Conservation (phyloP, 192 early-diverging fungal genomes). For the Rhizophagus sp. region DNA sequence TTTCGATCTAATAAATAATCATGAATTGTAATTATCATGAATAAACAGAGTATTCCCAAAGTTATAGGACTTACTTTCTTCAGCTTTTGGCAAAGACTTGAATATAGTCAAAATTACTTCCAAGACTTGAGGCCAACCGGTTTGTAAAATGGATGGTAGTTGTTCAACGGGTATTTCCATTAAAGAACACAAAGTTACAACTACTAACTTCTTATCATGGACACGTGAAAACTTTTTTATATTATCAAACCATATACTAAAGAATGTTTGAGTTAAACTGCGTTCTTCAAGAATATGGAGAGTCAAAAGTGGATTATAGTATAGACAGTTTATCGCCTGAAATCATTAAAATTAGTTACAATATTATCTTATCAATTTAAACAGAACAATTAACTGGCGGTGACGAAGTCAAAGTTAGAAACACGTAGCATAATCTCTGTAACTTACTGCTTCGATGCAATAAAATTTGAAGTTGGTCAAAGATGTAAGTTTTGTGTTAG, state of each 20-base stretch:
- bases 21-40: constrained; percentile 18
- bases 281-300: constrained; percentile 78
- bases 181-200: constrained; percentile 75
- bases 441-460: constrained; percentile 66
- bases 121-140: constrained; percentile 75
- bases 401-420: background rate
- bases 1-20: constrained; percentile 42
- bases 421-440: background rate
- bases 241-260: constrained; percentile 75
- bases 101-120: constrained; percentile 72
- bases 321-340: constrained; percentile 76
- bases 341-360: constrained; percentile 17
- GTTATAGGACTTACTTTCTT: constrained; percentile 48
- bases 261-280: constrained; percentile 74
- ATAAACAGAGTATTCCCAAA: constrained; percentile 24
- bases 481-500: constrained; percentile 60
- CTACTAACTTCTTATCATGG: constrained; percentile 93
- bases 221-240: constrained; percentile 80
- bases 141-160: constrained; percentile 71
- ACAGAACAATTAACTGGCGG: too few relatives aligned
- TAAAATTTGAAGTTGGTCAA: constrained; percentile 72
- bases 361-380: too few relatives aligned
- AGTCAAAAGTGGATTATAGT: constrained; percentile 83
- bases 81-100: constrained; percentile 72
- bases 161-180: constrained; percentile 69